Evolutionary conservation across 768 basidiomycete genomes (phyloP).

Genomic region (Mycena olivaceomarginata): DNA sequence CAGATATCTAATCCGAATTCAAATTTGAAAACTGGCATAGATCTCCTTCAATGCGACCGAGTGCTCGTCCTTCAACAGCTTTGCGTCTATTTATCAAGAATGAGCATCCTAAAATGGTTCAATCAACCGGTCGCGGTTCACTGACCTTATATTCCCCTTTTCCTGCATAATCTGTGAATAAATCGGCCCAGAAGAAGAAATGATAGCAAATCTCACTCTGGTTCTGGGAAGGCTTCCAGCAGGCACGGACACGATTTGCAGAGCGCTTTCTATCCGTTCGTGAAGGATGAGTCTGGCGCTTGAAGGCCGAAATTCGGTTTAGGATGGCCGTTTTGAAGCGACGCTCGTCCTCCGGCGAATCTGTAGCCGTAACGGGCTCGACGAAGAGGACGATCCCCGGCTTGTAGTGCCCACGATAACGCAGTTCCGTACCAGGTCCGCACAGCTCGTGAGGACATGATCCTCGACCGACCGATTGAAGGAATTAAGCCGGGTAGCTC

Average conservation of each 20-base stretch:
- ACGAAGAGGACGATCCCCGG: conserved; percentile 53
- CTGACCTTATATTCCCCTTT: conserved; percentile 36
- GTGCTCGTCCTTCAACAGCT: conserved; percentile 31
- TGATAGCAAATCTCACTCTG: conserved; percentile 10
- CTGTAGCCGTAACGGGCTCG: conserved; percentile 44
- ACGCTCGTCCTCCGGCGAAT: conserved; percentile 18
- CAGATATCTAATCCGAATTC: too few relatives aligned
- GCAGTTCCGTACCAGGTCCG: conserved; percentile 53
- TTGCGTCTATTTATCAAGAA: conserved; percentile 17
- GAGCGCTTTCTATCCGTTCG: conserved; percentile 49
- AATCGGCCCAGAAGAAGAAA: neutral
- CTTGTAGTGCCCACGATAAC: conserved; percentile 57
- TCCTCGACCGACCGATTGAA: conserved; percentile 56
- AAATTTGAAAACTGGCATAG: neutral
- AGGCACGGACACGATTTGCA: conserved; percentile 47
- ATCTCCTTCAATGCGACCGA: conserved; percentile 3
- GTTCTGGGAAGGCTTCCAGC: conserved; percentile 23
- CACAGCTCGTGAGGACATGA: conserved; percentile 50
- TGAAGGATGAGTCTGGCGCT: conserved; percentile 48
- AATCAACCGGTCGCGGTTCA: conserved; percentile 10
- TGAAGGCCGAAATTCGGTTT: conserved; percentile 49
- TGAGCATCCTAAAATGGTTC: neutral
- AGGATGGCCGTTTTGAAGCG: conserved; percentile 49
- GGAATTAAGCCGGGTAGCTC: too few relatives aligned
- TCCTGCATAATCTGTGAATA: conserved; percentile 25